Base-by-base conservation (phyloP, 495 filamentous ascomycete genomes). In the Hyphodiscus hymeniophilus region DNA sequence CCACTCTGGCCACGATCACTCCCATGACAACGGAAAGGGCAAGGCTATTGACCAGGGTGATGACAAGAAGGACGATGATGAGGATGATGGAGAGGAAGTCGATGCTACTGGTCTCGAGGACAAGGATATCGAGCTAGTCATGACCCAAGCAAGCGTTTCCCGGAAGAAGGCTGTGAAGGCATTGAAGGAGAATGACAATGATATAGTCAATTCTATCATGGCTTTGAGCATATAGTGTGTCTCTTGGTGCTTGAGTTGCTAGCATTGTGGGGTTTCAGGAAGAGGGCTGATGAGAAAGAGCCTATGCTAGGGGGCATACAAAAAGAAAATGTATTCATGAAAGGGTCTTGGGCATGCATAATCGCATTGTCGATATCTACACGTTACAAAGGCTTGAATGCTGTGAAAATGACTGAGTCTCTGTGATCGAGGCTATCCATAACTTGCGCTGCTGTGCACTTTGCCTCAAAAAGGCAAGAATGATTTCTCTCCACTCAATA, bases 121-220 rank as follows among this genome's bases (percentile, higher is more conserved):
- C 59, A 99, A 99, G 80, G 92, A 99, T 64, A 97, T 99, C 60
- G 94, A 99, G 64, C 75, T 99, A 28, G 92, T 99, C 64, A 97
- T 97, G 89, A 87, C 88, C 52, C 87, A 98, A 74, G 92, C 92
- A 50, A 92, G 74, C 61, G 92, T 99, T 46, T 92, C 86, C 51
- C 75, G 92, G 63, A 96, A 94, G 76, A 97, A 97, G 79, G 92
- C 92, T 47, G 82, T 97, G 74, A 97, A 95, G 72, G 94, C 94
- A 23, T 75, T 99, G 51, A 91, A 92, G 75, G 89, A 96, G 76
- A 96, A 99, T 67, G 89, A 96, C 71, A 95, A 96, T 60, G 94
- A 99, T 68, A 97, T 99, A 72, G 94, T 99, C 70, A 97, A 97
- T 80, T 95, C 91, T 49, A 98, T 98, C 73, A 98, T 98, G 92